phyloP scores from a whole-genome alignment of 306 rosid genomes.

The Myrica gale region DNA sequence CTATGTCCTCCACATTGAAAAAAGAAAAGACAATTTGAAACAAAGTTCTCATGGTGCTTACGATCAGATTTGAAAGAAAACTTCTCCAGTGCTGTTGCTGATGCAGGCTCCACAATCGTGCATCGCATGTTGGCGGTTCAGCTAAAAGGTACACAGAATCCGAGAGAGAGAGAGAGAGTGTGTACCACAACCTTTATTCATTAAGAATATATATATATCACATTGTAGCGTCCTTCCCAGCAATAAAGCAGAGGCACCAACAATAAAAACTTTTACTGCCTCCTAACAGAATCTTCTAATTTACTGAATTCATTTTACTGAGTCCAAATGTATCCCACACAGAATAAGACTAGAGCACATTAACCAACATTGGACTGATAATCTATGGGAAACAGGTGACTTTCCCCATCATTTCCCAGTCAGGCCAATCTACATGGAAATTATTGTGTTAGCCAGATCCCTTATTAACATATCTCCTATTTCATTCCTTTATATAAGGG shows the following conservation, averaged over 20 bases:
- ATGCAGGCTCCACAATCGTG: too few species aligned
- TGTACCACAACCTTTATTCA: neutral
- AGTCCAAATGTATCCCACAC: neutral
- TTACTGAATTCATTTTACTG: neutral
- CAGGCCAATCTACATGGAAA: conserved; percentile 15
- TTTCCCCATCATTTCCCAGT: conserved; percentile 14
- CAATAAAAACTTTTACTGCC: neutral
- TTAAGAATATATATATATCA: neutral
- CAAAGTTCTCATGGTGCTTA: too few species aligned
- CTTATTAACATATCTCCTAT: neutral
- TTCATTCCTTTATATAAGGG: neutral
- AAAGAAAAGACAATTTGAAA: too few species aligned
- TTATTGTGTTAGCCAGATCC: conserved; percentile 10
- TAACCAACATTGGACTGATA: neutral
- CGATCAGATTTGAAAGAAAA: too few species aligned
- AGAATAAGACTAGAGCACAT: conserved; percentile 4
- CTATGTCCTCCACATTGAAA: too few species aligned
- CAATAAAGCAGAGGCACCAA: neutral
- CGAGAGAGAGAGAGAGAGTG: conserved; percentile 1
- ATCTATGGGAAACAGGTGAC: conserved; percentile 1
- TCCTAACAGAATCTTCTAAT: neutral
- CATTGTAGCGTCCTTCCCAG: neutral
- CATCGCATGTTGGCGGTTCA: too few species aligned
- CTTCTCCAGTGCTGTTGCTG: too few species aligned
- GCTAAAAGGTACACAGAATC: too few species aligned